Percentiles rank a stretch among this genome's conserved stretches.
Evolutionary conservation across 2,329 filamentous ascomycete genomes (phyloP).

Genomic region (Microcyclosporella mali): DNA sequence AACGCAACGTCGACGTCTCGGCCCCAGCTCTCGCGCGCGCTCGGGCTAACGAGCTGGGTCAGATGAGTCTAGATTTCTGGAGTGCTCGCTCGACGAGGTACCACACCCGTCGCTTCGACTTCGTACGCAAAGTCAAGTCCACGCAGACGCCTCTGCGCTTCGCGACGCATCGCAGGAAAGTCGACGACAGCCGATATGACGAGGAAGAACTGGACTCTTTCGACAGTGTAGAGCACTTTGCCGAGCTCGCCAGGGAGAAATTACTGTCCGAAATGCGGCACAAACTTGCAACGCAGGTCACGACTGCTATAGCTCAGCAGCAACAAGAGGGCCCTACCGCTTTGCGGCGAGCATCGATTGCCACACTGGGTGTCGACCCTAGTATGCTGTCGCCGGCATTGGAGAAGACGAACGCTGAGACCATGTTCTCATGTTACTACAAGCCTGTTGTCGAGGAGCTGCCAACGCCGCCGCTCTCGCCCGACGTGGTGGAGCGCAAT

Average conservation of each 20-base stretch:
- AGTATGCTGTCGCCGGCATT: neutral
- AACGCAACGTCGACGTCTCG: slow-evolving; percentile 32
- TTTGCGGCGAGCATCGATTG: neutral
- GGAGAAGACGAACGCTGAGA: slow-evolving; percentile 17
- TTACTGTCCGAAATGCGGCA: slow-evolving; percentile 13
- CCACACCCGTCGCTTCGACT: slow-evolving; percentile 35
- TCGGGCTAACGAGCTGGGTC: slow-evolving; percentile 35
- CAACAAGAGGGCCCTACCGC: neutral
- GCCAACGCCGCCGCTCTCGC: slow-evolving; percentile 17
- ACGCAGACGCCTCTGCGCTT: slow-evolving; percentile 37
- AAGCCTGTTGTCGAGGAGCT: slow-evolving; percentile 8
- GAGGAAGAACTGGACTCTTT: slow-evolving; percentile 36
- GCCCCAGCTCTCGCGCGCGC: slow-evolving; percentile 29
- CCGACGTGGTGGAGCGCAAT: neutral
- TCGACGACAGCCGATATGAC: slow-evolving; percentile 20
- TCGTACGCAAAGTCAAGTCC: slow-evolving; percentile 38
- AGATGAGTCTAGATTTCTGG: slow-evolving; percentile 43
- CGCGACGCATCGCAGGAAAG: slow-evolving; percentile 32
- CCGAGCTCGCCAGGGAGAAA: slow-evolving; percentile 10
- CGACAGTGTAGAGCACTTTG: slow-evolving; percentile 28
- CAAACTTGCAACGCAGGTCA: slow-evolving; percentile 12
- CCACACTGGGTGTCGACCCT: slow-evolving; percentile 3
- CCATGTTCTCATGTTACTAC: slow-evolving; percentile 25
- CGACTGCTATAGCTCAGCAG: neutral
- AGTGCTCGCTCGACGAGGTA: slow-evolving; percentile 34